Evolutionary conservation across 148 eudicot genomes (phyloP), one percentile per base, ranked within the genome.

Genomic region (Rhododendron henanense): DNA sequence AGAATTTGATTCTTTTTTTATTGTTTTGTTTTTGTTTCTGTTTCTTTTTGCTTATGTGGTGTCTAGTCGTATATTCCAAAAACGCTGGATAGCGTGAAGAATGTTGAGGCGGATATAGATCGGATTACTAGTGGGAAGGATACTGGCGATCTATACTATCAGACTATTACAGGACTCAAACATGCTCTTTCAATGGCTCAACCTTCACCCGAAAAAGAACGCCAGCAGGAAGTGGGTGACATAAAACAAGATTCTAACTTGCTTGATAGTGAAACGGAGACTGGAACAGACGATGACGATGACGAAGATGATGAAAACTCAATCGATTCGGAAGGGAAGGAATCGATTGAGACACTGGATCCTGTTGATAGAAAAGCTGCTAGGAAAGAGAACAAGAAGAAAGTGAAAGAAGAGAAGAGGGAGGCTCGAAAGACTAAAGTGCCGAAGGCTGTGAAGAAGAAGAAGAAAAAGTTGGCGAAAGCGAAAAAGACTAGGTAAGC

Each of bases 361-460:
- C 96, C 95, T 7, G 87, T 44, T 21, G 95, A 95, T 10, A 93
- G 77, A 81, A 94, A 91, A 89, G 95, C 95, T 5, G 98, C 96
- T 6, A 90, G 98, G 86, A 97, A 95, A 87, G 96, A 93, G 87
- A 94, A 97, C 90, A 97, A 97, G 94, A 97, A 94, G 93, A 95
- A 97, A 81, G 99, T 95, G 1, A 97, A 95, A 90, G 98, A 97
- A 90, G 98, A 94, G 90, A 93, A 97, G 90, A 93, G 98, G 86
- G 98, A 97, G 85, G 89, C 96, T 25, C 91, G 99, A 57, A 95
- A 97, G 91, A 94, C 85, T 45, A 97, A 97, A 88, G 86, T 91
- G 53, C 96, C 98, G 0, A 95, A 97, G 89, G 96, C 98, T 3
- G 85, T 90, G 67, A 97, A 97, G 92, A 97, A 97, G 89, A 93